Percentiles rank a stretch among this genome's conserved stretches.
phyloP scores from a whole-genome alignment of 176 grass and related monocot genomes.

The Thinopyrum elongatum region DNA sequence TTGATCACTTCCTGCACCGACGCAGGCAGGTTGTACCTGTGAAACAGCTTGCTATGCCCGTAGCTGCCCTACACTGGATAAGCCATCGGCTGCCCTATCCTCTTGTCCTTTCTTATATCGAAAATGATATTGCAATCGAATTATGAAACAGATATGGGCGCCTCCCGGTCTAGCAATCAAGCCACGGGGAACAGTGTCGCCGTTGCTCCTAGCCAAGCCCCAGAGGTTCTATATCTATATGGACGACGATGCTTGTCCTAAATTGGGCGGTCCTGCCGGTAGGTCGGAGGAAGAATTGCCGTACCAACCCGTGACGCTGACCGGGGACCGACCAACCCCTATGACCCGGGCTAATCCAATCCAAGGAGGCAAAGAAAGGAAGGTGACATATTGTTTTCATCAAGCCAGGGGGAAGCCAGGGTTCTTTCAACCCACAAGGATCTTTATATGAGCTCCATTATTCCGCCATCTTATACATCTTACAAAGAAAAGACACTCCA shows the following conservation, averaged over 20 bases:
- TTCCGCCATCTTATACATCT: constrained; percentile 34
- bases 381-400: not conserved
- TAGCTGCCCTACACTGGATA: too few relatives aligned
- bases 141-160: not conserved
- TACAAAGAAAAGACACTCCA: constrained; percentile 16
- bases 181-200: not conserved
- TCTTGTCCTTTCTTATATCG: too few relatives aligned
- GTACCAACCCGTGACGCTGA: too few relatives aligned
- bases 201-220: not conserved
- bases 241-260: not conserved
- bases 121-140: too few relatives aligned
- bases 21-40: too few relatives aligned
- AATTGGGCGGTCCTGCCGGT: not conserved
- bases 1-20: too few relatives aligned
- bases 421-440: constrained; percentile 17
- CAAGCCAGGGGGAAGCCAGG: not conserved
- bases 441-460: constrained; percentile 11
- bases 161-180: not conserved
- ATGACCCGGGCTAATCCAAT: not conserved
- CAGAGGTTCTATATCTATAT: not conserved
- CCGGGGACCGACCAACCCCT: too few relatives aligned
- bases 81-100: too few relatives aligned
- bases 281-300: not conserved
- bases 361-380: not conserved
- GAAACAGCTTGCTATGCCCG: too few relatives aligned